These are phyloP conservation scores for Phalaenopsis equestris DNA, from an alignment of 106 monocot genomes.

Conservation along the genomic window DNA sequence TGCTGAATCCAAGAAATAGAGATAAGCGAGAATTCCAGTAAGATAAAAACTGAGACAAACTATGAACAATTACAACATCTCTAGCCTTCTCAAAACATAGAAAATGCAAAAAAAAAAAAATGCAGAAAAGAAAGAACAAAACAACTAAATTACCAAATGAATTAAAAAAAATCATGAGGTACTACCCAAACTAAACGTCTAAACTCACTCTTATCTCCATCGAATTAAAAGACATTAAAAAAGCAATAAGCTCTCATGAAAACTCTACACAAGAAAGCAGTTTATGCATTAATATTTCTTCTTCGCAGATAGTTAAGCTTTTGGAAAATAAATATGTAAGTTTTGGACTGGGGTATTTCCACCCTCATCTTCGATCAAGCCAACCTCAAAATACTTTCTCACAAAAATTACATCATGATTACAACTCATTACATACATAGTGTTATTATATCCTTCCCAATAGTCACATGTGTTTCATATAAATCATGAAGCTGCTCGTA, in stretches of 20 bases:
- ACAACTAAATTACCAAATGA: background rate
- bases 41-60: background rate
- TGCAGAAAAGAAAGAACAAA: background rate
- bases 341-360: background rate
- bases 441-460: no score
- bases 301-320: background rate
- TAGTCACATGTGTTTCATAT: no score
- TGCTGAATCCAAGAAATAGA: slow-evolving; percentile 28
- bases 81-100: background rate
- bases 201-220: no score
- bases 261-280: no score
- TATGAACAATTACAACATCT: background rate
- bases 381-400: background rate
- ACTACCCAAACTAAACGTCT: background rate
- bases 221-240: background rate
- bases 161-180: background rate
- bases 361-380: background rate
- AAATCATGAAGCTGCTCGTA: no score
- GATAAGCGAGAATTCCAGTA: background rate
- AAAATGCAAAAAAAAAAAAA: background rate
- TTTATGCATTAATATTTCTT: background rate
- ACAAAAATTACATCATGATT: background rate
- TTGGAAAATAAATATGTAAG: background rate
- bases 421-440: background rate
- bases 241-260: background rate